A percentile compares a stretch with the other conserved stretches of the same genome.
phyloP scores from a whole-genome alignment of 805 yeast genomes.

The Kregervanrija delftensis region DNA sequence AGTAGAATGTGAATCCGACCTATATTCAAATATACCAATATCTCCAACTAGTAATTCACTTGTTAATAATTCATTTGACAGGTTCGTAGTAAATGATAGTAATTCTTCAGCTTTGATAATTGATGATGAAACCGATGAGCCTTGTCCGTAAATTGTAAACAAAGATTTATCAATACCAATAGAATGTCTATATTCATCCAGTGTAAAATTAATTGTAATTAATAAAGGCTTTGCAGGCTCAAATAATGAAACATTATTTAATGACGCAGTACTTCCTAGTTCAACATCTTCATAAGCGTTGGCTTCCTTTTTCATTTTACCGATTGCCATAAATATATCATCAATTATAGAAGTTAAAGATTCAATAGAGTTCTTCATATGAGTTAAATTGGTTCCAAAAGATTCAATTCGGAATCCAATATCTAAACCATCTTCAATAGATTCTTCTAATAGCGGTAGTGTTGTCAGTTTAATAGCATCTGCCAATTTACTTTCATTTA shows the following conservation, averaged over 20 bases:
- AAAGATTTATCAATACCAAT: slow-evolving; percentile 18
- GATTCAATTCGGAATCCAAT: slow-evolving; percentile 15
- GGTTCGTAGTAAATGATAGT: slow-evolving; percentile 18
- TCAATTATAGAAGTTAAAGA: slow-evolving; percentile 1
- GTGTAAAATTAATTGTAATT: slow-evolving; percentile 13
- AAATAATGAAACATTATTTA: slow-evolving; percentile 3
- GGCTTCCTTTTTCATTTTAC: background rate
- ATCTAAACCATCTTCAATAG: slow-evolving; percentile 16
- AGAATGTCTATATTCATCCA: slow-evolving; percentile 15
- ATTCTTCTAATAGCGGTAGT: slow-evolving; percentile 8
- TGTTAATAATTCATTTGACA: slow-evolving; percentile 6
- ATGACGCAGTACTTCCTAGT: slow-evolving; percentile 4
- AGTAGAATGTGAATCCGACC: slow-evolving; percentile 8
- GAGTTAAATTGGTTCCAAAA: slow-evolving; percentile 10
- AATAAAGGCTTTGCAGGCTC: slow-evolving; percentile 9
- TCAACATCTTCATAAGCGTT: background rate
- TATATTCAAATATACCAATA: slow-evolving; percentile 10
- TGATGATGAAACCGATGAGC: slow-evolving; percentile 11
- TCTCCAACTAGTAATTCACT: slow-evolving; percentile 8
- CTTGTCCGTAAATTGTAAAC: slow-evolving; percentile 15
- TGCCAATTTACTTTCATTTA: slow-evolving; percentile 8
- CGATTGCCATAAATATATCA: slow-evolving; percentile 3
- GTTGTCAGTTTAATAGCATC: slow-evolving; percentile 13
- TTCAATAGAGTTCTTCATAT: slow-evolving; percentile 1
- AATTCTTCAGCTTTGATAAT: slow-evolving; percentile 11